These are phyloP conservation scores for Nakazawaea pomicola DNA, from an alignment of 805 yeast genomes.

Conservation along the genomic window DNA sequence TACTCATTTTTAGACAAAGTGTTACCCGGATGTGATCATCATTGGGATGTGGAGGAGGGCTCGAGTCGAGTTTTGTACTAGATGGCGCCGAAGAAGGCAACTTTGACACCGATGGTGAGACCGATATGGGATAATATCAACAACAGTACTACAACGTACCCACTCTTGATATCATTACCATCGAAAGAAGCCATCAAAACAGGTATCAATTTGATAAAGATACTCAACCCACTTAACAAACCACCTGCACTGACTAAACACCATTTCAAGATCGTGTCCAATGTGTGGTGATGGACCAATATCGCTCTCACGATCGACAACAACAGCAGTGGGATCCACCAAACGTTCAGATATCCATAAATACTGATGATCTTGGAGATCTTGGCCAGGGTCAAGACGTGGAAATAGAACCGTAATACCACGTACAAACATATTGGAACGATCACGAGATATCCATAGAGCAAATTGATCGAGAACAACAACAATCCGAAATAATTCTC, in stretches of 20 bases:
- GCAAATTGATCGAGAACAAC: constrained; percentile 60
- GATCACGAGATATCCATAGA: constrained; percentile 71
- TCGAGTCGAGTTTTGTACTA: too few species aligned
- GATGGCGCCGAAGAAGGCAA: constrained; percentile 57
- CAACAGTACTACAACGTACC: constrained; percentile 25
- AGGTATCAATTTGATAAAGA: constrained; percentile 39
- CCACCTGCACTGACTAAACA: constrained; percentile 55
- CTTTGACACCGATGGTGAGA: constrained; percentile 60
- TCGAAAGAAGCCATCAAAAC: constrained; percentile 29
- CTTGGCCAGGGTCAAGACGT: constrained; percentile 43
- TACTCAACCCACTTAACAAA: constrained; percentile 53
- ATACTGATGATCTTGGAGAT: constrained; percentile 62
- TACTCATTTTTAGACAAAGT: neutral
- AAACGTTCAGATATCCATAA: constrained; percentile 78
- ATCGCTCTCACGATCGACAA: constrained; percentile 54
- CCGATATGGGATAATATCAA: constrained; percentile 47
- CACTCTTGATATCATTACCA: constrained; percentile 26
- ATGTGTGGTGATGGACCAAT: constrained; percentile 36
- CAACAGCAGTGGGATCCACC: constrained; percentile 82
- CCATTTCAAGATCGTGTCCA: constrained; percentile 57
- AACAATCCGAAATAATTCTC: constrained; percentile 56
- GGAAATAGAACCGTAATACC: constrained; percentile 45
- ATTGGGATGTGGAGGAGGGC: too few species aligned
- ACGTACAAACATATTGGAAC: constrained; percentile 57
- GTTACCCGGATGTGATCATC: constrained; percentile 13